These are phyloP conservation scores for Narthecium ossifragum DNA, from an alignment of 106 monocot species.

Conservation along the genomic window DNA sequence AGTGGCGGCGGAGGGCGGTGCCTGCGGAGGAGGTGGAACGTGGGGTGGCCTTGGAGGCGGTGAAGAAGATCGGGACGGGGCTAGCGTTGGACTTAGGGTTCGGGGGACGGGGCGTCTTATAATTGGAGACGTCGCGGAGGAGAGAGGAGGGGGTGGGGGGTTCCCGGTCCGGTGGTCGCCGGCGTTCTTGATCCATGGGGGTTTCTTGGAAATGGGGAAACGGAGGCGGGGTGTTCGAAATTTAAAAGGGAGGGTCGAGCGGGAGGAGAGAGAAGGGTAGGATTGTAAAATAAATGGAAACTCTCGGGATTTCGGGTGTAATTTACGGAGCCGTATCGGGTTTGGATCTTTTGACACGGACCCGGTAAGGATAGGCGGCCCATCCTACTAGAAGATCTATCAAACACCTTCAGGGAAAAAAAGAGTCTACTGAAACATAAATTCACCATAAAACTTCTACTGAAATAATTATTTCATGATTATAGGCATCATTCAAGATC, in stretches of 20 bases:
- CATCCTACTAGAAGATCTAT: too few relatives aligned
- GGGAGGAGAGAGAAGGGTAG: not conserved
- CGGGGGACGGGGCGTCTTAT: slow-evolving; percentile 24
- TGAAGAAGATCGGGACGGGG: slow-evolving; percentile 28
- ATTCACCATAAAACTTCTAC: too few relatives aligned
- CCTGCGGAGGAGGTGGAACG: slow-evolving; percentile 10
- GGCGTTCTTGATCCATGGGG: slow-evolving; percentile 14
- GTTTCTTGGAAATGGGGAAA: not conserved
- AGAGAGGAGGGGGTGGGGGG: slow-evolving; percentile 10
- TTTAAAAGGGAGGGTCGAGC: not conserved
- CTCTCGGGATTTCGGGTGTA: not conserved
- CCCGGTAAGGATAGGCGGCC: too few relatives aligned
- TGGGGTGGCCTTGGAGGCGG: slow-evolving; percentile 38
- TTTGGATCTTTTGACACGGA: too few relatives aligned
- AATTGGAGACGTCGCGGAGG: slow-evolving; percentile 49
- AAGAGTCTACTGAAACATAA: too few relatives aligned
- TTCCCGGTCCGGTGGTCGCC: slow-evolving; percentile 9
- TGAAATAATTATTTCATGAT: too few relatives aligned
- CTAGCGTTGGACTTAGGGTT: slow-evolving; percentile 18
- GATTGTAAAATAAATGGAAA: not conserved
- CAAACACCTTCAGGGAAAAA: too few relatives aligned
- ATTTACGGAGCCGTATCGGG: too few relatives aligned
- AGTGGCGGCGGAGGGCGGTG: not conserved
- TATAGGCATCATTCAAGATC: too few relatives aligned
- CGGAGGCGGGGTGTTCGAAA: not conserved